Base-by-base conservation (phyloP, 495 filamentous ascomycete genomes). In the Penicillium bovifimosum region DNA sequence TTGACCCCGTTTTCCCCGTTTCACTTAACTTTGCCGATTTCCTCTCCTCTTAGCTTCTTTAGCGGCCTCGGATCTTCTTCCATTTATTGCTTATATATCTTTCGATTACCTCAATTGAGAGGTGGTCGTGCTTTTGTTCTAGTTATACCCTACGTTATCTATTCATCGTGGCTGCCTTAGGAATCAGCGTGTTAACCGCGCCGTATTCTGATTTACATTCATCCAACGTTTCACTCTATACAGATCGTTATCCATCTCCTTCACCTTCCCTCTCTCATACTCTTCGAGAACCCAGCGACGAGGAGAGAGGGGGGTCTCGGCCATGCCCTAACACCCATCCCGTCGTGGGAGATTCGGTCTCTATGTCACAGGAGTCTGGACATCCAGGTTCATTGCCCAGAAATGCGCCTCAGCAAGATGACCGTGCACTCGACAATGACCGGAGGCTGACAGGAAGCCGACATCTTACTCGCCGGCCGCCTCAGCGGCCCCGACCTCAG, bases 301-400 rank as follows among this genome's bases (percentile, higher is more conserved):
- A 63, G 56, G 66, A 66, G 68, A 66, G 71, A 70, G 65, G 65
- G 67, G 64, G 67, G 58, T 40, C 60, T 58, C 57, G 69, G 70
- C 68, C 69, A 80, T 80, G 77, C 68, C 59, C 72, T 59, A 66
- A 62, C 35, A 58, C 52, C 53, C 65, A 59, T 29, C 55, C 55
- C 33, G 42, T 47, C 45, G 43, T 62, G 51, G 59, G 59, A 64
- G 63, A 71, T 50, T 58, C 67, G 70, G 59, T 63, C 61, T 72
- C 71, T 60, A 80, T 80, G 77, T 79, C 77, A 71, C 69, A 74
- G 62, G 62, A 66, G 47, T 55, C 66, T 53, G 56, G 67, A 43
- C 62, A 62, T 45, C 59, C 70, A 55, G 69, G 59, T 56, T 61
- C 55, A 47, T 51, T 58, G 55, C 56, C 64, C 43, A 65, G 65